Evolutionary conservation across 805 yeast species (phyloP).

Genomic region (Kuraishia floccosa): DNA sequence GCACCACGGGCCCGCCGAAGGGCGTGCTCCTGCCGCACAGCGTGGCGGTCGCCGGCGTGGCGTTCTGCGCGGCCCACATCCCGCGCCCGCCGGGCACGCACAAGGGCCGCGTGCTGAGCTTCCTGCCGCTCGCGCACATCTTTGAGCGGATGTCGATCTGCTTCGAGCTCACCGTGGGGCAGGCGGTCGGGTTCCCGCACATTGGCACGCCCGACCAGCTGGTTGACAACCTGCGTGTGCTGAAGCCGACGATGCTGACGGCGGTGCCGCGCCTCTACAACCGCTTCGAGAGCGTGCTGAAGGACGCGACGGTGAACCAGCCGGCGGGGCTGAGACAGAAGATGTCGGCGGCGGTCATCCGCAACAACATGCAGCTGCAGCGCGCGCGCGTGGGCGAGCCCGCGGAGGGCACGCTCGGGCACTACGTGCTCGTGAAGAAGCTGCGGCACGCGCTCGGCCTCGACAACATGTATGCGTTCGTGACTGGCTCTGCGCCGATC

Average conservation of each 20-base stretch:
- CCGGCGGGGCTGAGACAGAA: conserved; percentile 3
- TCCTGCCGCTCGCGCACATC: conserved; percentile 9
- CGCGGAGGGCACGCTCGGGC: conserved; percentile 14
- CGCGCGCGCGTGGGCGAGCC: conserved; percentile 5
- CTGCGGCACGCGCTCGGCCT: conserved; percentile 34
- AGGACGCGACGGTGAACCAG: conserved; percentile 26
- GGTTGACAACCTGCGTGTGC: conserved; percentile 43
- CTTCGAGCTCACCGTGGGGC: conserved; percentile 3
- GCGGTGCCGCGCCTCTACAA: conserved; percentile 57
- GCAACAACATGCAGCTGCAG: conserved; percentile 5
- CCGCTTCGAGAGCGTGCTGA: conserved; percentile 49
- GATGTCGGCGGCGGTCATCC: conserved; percentile 3
- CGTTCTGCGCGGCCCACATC: conserved; percentile 8
- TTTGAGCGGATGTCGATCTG: conserved; percentile 8
- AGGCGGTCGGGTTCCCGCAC: conserved; percentile 38
- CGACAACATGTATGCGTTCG: conserved; percentile 24
- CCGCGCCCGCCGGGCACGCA: neutral
- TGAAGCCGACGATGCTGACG: conserved; percentile 41
- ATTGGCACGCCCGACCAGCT: conserved; percentile 35
- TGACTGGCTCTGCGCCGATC: conserved; percentile 64
- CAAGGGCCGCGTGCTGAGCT: conserved; percentile 2
- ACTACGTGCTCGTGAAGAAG: conserved; percentile 26
- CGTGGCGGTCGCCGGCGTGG: conserved; percentile 30
- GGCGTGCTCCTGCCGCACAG: conserved; percentile 59
- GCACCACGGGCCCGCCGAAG: conserved; percentile 74